Evolutionary conservation across 768 basidiomycete genomes (phyloP).

Genomic region (Suillus weaverae): DNA sequence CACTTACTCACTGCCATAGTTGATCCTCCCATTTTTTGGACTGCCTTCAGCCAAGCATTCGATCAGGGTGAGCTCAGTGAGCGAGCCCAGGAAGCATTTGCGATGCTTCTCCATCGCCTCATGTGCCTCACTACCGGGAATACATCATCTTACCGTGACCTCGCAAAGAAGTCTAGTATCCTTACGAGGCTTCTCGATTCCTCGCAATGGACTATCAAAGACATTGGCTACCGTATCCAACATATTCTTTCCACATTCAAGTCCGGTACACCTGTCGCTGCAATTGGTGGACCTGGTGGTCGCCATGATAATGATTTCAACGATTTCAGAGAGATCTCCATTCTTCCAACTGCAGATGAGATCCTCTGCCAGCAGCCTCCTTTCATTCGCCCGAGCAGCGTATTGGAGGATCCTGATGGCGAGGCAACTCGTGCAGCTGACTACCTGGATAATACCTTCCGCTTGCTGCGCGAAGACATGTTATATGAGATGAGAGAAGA

Average conservation of each 20-base stretch:
- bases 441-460: constrained; percentile 67
- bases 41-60: constrained; percentile 36
- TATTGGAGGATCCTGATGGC: constrained; percentile 44
- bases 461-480: constrained; percentile 66
- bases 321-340: constrained; percentile 60
- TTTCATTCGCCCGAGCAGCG: constrained; percentile 47
- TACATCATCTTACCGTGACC: constrained; percentile 37
- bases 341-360: constrained; percentile 65
- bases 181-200: constrained; percentile 27
- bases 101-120: constrained; percentile 51
- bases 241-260: constrained; percentile 35
- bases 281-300: constrained; percentile 49
- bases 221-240: constrained; percentile 40
- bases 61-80: constrained; percentile 33
- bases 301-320: constrained; percentile 69
- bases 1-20: constrained; percentile 42
- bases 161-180: constrained; percentile 36
- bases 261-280: constrained; percentile 18
- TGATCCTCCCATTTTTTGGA: constrained; percentile 55
- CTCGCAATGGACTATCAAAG: constrained; percentile 22
- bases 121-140: constrained; percentile 38
- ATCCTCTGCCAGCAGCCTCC: constrained; percentile 43
- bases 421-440: constrained; percentile 40
- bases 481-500: constrained; percentile 58
- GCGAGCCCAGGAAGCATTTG: constrained; percentile 40